Evolutionary conservation across 352 stramenopile species (phyloP), one percentile per base, ranked within the genome.

Genomic region (Phytophthora boehmeriae): DNA sequence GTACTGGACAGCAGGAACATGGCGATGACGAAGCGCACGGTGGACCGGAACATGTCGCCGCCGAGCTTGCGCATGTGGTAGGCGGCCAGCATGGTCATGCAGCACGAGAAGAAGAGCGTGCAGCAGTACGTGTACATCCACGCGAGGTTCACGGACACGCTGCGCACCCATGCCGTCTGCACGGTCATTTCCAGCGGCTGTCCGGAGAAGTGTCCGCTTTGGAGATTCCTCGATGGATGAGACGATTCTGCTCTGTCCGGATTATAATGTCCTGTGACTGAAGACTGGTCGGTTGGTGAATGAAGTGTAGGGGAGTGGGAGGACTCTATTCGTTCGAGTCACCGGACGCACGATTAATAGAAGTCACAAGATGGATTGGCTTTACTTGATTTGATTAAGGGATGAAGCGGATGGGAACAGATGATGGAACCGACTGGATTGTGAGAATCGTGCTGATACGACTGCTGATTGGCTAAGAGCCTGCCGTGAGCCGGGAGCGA

Each of bases 51-150:
- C 20, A 88, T 58, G 73, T 90, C 80, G 17, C 80, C 80, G 58
- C 77, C 75, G 36, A 90, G 63, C 48, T 76, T 71, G 54, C 78
- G 80, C 70, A 90, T 84, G 64, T 88, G 76, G 64, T 85, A 86
- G 39, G 58, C 75, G 8, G 80, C 80, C 35, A 89, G 27, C 66
- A 85, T 63, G 32, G 73, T 83, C 55, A 78, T 66, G 48, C 71
- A 42, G 52, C 75, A 89, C 45, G 78, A 88, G 38, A 89, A 62
- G 48, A 82, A 86, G 35, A 89, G 68, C 28, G 63, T 66, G 25
- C 63, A 38, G 22, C 66, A 72, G 71, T 89, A 89, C n/a, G 78
- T 75, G 69, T 82, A 88, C 64, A 88, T 78, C 80, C 80, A 89
- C 17, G 59, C 71, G 56, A 83, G 58, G 55, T 87, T 79, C 10